phyloP scores from a whole-genome alignment of 2,329 filamentous ascomycete genomes.

The Rhynchosporium agropyri region DNA sequence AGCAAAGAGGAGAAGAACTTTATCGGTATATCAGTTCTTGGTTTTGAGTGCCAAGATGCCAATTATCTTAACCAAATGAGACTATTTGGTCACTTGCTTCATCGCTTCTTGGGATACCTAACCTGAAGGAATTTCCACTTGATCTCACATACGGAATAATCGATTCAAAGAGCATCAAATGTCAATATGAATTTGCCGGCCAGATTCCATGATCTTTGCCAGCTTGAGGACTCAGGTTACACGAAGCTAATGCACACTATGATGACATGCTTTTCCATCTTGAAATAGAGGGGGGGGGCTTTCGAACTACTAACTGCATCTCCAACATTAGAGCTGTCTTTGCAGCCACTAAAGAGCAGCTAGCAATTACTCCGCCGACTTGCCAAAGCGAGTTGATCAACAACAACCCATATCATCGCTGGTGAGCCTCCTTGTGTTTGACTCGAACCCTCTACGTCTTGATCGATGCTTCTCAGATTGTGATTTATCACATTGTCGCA shows the following conservation, averaged over 20 bases:
- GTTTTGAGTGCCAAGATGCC: not conserved
- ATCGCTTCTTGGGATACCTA: not conserved
- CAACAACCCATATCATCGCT: not conserved
- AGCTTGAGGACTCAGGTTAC: not conserved
- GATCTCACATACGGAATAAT: not conserved
- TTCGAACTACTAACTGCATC: not conserved
- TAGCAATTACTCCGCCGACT: not conserved
- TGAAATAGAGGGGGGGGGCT: not conserved
- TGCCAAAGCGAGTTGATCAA: not conserved
- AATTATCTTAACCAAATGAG: not conserved
- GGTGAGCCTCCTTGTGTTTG: not conserved
- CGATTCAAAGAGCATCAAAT: too few relatives aligned
- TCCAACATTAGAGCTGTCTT: conserved; percentile 7
- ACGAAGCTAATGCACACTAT: conserved; percentile 1
- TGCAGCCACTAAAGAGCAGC: conserved; percentile 8
- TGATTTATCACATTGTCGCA: not conserved
- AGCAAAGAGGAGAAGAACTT: too few relatives aligned
- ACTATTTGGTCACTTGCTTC: not conserved
- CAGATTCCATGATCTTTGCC: not conserved
- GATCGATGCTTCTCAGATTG: not conserved
- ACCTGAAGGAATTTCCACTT: too few relatives aligned
- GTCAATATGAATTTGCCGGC: not conserved
- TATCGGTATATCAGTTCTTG: too few relatives aligned
- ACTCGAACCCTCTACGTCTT: not conserved
- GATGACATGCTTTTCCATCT: not conserved